phyloP scores from a whole-genome alignment of 179 eudicot genomes.

The Silene coronaria region DNA sequence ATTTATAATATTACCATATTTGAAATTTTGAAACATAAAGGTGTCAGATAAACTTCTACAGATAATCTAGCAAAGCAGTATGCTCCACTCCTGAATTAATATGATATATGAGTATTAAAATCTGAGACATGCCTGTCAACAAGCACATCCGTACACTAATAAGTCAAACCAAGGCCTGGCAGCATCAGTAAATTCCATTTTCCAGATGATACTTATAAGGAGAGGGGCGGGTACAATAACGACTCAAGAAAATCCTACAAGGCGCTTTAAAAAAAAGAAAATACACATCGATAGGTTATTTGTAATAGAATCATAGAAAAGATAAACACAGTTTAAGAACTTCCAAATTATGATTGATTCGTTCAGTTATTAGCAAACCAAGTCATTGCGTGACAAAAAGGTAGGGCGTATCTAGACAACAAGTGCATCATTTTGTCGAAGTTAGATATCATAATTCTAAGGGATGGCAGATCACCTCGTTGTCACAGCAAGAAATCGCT shows the following conservation, averaged over 20 bases:
- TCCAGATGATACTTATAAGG: background rate
- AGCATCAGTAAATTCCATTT: background rate
- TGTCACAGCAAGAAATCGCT: background rate
- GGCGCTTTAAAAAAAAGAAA: background rate
- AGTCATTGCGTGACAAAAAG: background rate
- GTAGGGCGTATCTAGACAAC: background rate
- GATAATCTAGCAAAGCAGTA: background rate
- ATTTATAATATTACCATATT: constrained; percentile 22
- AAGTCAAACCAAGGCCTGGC: background rate
- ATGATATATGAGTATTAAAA: background rate
- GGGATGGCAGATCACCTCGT: background rate
- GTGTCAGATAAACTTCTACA: background rate
- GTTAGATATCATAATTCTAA: background rate
- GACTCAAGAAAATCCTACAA: background rate
- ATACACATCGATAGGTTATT: background rate
- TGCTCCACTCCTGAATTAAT: background rate
- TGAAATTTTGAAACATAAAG: constrained; percentile 1
- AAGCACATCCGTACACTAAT: background rate
- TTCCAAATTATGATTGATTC: background rate
- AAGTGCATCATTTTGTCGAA: background rate
- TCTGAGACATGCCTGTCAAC: background rate
- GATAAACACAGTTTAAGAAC: background rate
- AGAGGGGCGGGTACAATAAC: background rate
- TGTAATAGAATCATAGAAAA: background rate
- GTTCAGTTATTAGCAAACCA: background rate